These are phyloP conservation scores for Hyaloperonospora arabidopsidis DNA, from an alignment of 352 stramenopile genomes.

Conservation along the genomic window DNA sequence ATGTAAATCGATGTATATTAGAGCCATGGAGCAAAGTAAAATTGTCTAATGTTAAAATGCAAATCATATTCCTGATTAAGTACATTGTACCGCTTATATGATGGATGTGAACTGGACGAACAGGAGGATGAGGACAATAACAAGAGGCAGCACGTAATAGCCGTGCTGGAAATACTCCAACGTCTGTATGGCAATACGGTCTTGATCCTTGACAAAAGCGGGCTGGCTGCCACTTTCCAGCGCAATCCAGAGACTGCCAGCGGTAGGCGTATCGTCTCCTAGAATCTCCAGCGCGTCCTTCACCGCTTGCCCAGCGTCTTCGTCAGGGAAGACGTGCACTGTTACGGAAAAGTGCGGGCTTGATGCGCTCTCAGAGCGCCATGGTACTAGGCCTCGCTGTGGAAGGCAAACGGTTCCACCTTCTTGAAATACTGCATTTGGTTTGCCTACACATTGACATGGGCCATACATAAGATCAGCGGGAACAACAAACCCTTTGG, in stretches of 20 bases:
- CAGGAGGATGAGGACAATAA: slow-evolving; percentile 36
- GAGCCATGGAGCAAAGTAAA: slow-evolving; percentile 27
- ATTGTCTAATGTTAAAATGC: slow-evolving; percentile 17
- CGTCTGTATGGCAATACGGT: background rate
- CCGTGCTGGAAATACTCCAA: slow-evolving; percentile 18
- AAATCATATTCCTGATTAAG: slow-evolving; percentile 1
- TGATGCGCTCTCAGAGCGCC: slow-evolving; percentile 19
- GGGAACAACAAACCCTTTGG: background rate
- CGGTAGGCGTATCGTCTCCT: slow-evolving; percentile 15
- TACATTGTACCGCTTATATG: no score
- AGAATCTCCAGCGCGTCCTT: slow-evolving; percentile 61
- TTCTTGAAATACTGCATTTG: slow-evolving; percentile 27
- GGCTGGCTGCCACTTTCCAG: slow-evolving; percentile 24
- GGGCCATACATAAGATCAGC: slow-evolving; percentile 14
- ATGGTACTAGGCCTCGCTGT: slow-evolving; percentile 38
- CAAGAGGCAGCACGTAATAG: slow-evolving; percentile 23
- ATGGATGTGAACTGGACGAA: slow-evolving; percentile 24
- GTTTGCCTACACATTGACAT: slow-evolving; percentile 19
- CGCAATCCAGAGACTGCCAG: slow-evolving; percentile 12
- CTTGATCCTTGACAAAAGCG: slow-evolving; percentile 8
- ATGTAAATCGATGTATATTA: slow-evolving; percentile 16
- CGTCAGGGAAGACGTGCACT: slow-evolving; percentile 42
- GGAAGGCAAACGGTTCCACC: slow-evolving; percentile 36
- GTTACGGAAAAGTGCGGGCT: slow-evolving; percentile 32
- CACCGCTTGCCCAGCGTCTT: slow-evolving; percentile 31